phyloP scores from a whole-genome alignment of 176 grass and related monocot species.

The Rhynchospora pubera region DNA sequence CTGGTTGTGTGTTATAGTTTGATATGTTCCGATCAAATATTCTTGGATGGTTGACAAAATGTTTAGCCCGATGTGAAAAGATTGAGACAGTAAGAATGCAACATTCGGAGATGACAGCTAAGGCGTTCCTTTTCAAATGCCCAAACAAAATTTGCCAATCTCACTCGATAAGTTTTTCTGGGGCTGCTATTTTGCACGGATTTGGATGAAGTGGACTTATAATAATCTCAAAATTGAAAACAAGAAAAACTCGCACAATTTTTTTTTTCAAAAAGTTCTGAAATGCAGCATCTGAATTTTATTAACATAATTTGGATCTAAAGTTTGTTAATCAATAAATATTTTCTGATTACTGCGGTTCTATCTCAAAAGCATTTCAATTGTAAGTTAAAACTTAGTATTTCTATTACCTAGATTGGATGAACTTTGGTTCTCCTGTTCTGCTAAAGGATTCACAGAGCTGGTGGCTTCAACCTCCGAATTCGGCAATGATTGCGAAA shows the following conservation, averaged over 20 bases:
- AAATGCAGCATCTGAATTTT: too few relatives aligned
- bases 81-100: neutral
- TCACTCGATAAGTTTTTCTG: neutral
- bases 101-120: neutral
- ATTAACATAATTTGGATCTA: too few relatives aligned
- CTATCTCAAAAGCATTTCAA: too few relatives aligned
- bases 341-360: too few relatives aligned
- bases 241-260: neutral
- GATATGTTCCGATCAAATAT: neutral
- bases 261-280: too few relatives aligned
- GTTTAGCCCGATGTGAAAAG: neutral
- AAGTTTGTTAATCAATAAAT: too few relatives aligned
- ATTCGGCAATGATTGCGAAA: conserved; percentile 33
- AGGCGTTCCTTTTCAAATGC: neutral
- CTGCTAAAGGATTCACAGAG: conserved; percentile 12
- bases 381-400: neutral
- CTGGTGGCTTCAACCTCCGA: neutral
- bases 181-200: neutral
- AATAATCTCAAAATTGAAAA: neutral
- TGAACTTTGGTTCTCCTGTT: conserved; percentile 20
- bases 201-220: neutral
- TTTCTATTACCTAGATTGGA: conserved; percentile 36
- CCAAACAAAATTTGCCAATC: conserved; percentile 1
- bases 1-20: too few relatives aligned
- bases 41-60: neutral